A percentile compares a stretch with the other conserved stretches of the same genome.
These are phyloP conservation scores for Leptodermis oblonga DNA, from an alignment of 257 asterid species.

Conservation along the genomic window DNA sequence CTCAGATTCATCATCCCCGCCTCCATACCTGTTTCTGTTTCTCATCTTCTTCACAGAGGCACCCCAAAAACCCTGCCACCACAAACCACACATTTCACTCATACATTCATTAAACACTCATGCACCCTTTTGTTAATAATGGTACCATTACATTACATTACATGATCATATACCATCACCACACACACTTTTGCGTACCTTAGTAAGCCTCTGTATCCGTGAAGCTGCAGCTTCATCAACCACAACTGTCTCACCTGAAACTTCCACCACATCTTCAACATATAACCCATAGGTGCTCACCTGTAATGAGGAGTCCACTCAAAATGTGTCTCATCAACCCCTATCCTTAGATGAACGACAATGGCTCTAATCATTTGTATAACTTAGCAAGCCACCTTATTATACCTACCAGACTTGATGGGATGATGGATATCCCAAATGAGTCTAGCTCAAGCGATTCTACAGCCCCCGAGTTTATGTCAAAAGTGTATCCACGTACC, in stretches of 20 bases:
- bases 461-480: conserved; percentile 49
- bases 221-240: conserved; percentile 56
- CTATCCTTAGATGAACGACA: background rate
- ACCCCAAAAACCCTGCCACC: conserved; percentile 51
- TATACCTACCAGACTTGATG: conserved; percentile 62
- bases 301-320: conserved; percentile 19
- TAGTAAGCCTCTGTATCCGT: conserved; percentile 58
- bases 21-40: conserved; percentile 15
- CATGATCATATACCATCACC: too few relatives aligned
- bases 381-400: background rate
- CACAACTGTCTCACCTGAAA: conserved; percentile 45
- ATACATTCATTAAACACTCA: background rate
- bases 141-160: too few relatives aligned
- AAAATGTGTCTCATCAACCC: background rate
- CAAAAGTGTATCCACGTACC: conserved; percentile 71
- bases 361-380: background rate
- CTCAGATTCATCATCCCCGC: too few relatives aligned
- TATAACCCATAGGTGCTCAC: conserved; percentile 61
- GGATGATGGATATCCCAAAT: conserved; percentile 66
- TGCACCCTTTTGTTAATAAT: too few relatives aligned
- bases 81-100: background rate
- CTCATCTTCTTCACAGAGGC: conserved; percentile 19
- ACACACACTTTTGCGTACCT: conserved; percentile 33
- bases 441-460: conserved; percentile 67
- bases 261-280: conserved; percentile 60